These are phyloP conservation scores for Mycosarcoma mackinlayi DNA, from an alignment of 1,284 basidiomycete genomes.

Conservation along the genomic window DNA sequence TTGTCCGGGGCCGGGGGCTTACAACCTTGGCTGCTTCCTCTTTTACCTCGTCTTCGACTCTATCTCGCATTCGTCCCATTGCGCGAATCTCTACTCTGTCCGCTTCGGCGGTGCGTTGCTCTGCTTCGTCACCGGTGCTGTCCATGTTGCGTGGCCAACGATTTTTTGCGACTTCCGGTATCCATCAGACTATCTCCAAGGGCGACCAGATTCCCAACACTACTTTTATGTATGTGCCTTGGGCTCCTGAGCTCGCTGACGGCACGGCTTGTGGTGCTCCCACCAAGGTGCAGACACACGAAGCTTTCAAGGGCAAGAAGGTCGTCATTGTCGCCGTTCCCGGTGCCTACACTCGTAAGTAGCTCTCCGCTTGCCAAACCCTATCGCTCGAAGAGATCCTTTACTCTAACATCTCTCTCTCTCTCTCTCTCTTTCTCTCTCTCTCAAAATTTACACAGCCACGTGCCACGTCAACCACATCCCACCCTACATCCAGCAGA, in stretches of 20 bases:
- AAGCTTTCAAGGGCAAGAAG: conserved; percentile 82
- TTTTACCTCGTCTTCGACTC: not conserved
- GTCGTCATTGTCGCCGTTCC: conserved; percentile 82
- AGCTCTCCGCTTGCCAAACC: no score
- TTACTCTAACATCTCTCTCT: not conserved
- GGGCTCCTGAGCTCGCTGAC: conserved; percentile 76
- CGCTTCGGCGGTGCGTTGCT: not conserved
- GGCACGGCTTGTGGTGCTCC: conserved; percentile 67
- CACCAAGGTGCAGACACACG: conserved; percentile 71
- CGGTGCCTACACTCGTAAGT: conserved; percentile 72
- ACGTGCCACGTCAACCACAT: conserved; percentile 70
- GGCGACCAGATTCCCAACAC: conserved; percentile 77
- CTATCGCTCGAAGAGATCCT: no score
- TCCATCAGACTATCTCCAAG: conserved; percentile 44
- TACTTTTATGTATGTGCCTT: conserved; percentile 77
- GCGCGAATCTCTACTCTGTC: not conserved
- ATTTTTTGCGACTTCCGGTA: no score
- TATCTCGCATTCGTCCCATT: not conserved
- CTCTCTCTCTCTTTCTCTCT: not conserved
- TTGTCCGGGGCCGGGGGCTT: conserved; percentile 43
- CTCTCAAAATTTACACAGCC: conserved; percentile 10
- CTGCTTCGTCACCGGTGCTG: not conserved
- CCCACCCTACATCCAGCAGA: conserved; percentile 76
- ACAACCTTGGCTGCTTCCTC: conserved; percentile 24
- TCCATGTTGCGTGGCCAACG: no score